These are phyloP conservation scores for Coccinonectria pachysandricola DNA, from an alignment of 2,329 filamentous ascomycete genomes.

Conservation along the genomic window DNA sequence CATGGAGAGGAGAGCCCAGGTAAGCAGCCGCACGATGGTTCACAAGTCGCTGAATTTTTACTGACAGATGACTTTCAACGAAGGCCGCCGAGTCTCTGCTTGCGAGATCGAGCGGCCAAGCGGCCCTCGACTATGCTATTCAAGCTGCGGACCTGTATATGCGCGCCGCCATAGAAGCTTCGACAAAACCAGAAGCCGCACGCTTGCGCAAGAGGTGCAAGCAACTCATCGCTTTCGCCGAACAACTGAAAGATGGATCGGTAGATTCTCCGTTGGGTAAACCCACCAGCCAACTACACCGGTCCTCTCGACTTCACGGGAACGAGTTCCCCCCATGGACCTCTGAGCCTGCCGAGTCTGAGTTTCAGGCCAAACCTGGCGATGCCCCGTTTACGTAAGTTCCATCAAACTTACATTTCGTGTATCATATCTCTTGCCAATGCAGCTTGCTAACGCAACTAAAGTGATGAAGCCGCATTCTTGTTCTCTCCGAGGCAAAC, in stretches of 20 bases:
- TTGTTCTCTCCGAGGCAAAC: conserved; percentile 65
- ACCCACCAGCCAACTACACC: conserved; percentile 47
- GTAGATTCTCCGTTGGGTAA: conserved; percentile 1
- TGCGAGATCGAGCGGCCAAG: conserved; percentile 27
- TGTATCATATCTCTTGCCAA: neutral
- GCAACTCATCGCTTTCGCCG: conserved; percentile 60
- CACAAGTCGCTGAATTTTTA: no score
- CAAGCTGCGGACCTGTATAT: conserved; percentile 72
- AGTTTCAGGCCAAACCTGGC: conserved; percentile 49
- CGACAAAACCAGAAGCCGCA: conserved; percentile 50
- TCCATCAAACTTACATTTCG: neutral
- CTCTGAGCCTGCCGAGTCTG: conserved; percentile 43
- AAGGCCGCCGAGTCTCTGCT: conserved; percentile 30
- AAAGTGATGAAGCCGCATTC: conserved; percentile 58
- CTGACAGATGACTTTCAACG: no score
- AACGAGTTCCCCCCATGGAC: conserved; percentile 81
- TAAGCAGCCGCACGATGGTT: conserved; percentile 16
- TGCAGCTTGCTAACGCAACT: conserved; percentile 2
- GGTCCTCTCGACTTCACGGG: conserved; percentile 71
- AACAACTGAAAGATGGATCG: conserved; percentile 54
- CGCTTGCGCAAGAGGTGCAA: conserved; percentile 60
- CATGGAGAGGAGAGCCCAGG: conserved; percentile 31
- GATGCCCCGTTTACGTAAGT: conserved; percentile 53
- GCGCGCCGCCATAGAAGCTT: conserved; percentile 55
- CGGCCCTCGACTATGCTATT: conserved; percentile 67